Evolutionary conservation across 208 protist species (phyloP).

Genomic region (Wallacemonas rigidus): DNA sequence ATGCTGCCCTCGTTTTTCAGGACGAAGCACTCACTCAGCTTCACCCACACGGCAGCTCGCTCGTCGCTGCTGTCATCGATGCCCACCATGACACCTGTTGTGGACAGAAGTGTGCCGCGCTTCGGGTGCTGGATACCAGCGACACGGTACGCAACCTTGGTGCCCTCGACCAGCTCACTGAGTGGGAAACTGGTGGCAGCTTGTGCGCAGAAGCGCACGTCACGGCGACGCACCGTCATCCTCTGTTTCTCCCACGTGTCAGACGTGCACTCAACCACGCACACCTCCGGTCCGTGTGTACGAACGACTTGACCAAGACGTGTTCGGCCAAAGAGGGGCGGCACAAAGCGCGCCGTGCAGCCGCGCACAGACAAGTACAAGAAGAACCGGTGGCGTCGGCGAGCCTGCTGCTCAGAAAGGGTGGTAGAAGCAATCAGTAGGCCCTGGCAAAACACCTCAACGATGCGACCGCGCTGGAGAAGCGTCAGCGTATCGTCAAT

Average conservation of each 20-base stretch:
- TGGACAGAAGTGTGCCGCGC: slow-evolving; percentile 51
- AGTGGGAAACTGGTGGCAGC: slow-evolving; percentile 31
- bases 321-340: slow-evolving; percentile 72
- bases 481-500: slow-evolving; percentile 85
- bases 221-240: slow-evolving; percentile 58
- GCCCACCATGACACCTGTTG: slow-evolving; percentile 36
- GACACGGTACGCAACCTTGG: slow-evolving; percentile 59
- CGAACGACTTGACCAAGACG: slow-evolving; percentile 66
- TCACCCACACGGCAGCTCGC: slow-evolving; percentile 48
- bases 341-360: slow-evolving; percentile 67
- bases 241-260: slow-evolving; percentile 25
- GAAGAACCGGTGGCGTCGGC: slow-evolving; percentile 53
- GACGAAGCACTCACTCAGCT: slow-evolving; percentile 61
- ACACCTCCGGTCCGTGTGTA: slow-evolving; percentile 61
- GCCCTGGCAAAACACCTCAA: slow-evolving; percentile 61
- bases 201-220: slow-evolving; percentile 80
- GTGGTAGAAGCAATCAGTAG: slow-evolving; percentile 33
- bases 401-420: slow-evolving; percentile 24
- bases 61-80: slow-evolving; percentile 69
- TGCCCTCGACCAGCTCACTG: slow-evolving; percentile 38
- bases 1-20: slow-evolving; percentile 73
- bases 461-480: slow-evolving; percentile 20
- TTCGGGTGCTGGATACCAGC: slow-evolving; percentile 61
- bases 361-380: slow-evolving; percentile 71
- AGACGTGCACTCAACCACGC: slow-evolving; percentile 65